Conservation (phyloP, 2,329 filamentous ascomycete species). For the Myriosclerotinia scirpicola region DNA sequence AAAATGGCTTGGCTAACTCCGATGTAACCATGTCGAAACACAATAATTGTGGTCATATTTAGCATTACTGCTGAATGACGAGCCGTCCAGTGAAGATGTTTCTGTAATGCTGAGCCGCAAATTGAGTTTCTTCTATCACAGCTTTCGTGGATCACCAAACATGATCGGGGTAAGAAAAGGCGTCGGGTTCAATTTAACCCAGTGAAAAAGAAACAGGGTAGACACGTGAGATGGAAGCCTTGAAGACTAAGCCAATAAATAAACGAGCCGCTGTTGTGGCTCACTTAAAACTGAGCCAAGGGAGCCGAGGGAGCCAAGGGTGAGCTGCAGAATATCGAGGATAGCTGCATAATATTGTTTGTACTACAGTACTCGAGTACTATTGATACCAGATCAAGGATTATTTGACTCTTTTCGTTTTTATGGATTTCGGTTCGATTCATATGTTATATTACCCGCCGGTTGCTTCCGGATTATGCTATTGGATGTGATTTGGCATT, state of each 20-base stretch:
- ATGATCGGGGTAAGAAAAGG: not conserved
- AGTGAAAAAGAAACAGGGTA: not conserved
- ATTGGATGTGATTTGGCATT: not conserved
- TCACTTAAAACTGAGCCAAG: not conserved
- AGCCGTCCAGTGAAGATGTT: not conserved
- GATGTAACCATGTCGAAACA: not conserved
- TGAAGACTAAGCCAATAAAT: slow-evolving; percentile 18
- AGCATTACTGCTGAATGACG: not conserved
- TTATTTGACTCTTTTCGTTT: not conserved
- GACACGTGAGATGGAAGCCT: slow-evolving; percentile 2
- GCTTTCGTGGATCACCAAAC: not conserved
- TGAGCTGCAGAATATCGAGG: not conserved
- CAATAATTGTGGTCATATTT: not conserved
- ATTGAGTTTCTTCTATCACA: slow-evolving; percentile 3
- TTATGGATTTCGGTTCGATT: not conserved
- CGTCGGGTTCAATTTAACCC: not conserved
- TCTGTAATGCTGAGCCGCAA: not conserved
- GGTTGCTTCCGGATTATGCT: not conserved
- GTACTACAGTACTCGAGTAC: not conserved
- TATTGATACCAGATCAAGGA: not conserved
- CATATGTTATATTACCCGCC: not conserved
- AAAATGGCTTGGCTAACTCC: not conserved
- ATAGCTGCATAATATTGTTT: slow-evolving; percentile 13
- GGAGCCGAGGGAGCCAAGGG: not conserved
- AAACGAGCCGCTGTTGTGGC: slow-evolving; percentile 21